Conservation (phyloP, 1,284 basidiomycete genomes). For the Agroathelia rolfsii region DNA sequence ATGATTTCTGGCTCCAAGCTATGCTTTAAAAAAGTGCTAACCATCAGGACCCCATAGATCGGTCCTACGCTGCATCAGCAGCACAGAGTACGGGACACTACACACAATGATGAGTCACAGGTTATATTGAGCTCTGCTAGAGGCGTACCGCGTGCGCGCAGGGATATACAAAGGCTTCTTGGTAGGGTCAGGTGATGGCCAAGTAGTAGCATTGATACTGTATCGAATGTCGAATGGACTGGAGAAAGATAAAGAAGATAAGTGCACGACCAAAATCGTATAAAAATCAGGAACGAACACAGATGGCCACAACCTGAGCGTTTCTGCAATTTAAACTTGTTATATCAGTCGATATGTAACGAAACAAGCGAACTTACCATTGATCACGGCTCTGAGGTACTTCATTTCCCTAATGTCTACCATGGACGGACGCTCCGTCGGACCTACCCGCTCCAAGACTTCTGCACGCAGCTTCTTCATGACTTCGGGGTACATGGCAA, state of each 20-base stretch:
- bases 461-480: slow-evolving; percentile 29
- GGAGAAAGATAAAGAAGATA: background rate
- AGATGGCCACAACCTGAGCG: slow-evolving; percentile 20
- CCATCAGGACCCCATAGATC: slow-evolving; percentile 33
- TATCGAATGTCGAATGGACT: slow-evolving; percentile 22
- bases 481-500: slow-evolving; percentile 28
- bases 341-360: background rate
- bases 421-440: slow-evolving; percentile 23
- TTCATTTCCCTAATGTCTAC: slow-evolving; percentile 30
- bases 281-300: slow-evolving; percentile 14
- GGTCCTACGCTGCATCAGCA: slow-evolving; percentile 26
- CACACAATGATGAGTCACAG: too few relatives aligned
- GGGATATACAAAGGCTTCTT: slow-evolving; percentile 25
- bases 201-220: slow-evolving; percentile 16
- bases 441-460: slow-evolving; percentile 27
- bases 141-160: slow-evolving; percentile 19
- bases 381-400: slow-evolving; percentile 26
- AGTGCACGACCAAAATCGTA: slow-evolving; percentile 1
- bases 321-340: too few relatives aligned
- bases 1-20: too few relatives aligned
- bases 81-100: slow-evolving; percentile 24
- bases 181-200: slow-evolving; percentile 19
- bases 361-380: slow-evolving; percentile 11
- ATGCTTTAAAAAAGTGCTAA: too few relatives aligned
- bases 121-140: too few relatives aligned